These are phyloP conservation scores for Thelonectria blattea DNA, from an alignment of 2,329 filamentous ascomycete genomes.

Conservation along the genomic window DNA sequence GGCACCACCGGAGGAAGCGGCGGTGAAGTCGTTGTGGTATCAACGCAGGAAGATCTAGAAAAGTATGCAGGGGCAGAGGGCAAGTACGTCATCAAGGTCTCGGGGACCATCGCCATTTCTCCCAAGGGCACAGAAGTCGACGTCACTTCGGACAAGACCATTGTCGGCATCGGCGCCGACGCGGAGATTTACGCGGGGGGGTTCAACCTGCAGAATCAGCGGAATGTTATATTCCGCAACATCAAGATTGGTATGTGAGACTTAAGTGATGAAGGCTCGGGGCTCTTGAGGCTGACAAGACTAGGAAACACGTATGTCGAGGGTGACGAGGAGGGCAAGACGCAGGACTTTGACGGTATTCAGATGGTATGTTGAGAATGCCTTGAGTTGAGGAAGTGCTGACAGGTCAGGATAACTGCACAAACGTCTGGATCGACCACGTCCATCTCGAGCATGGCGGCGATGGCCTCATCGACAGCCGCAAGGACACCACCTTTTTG, in stretches of 20 bases:
- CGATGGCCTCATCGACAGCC: conserved; percentile 35
- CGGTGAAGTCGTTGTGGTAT: conserved; percentile 29
- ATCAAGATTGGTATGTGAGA: conserved; percentile 30
- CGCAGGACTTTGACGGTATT: conserved; percentile 35
- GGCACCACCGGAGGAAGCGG: conserved; percentile 34
- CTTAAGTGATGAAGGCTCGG: background rate
- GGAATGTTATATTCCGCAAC: conserved; percentile 36
- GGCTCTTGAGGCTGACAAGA: background rate
- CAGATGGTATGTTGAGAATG: conserved; percentile 24
- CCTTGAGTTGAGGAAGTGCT: background rate
- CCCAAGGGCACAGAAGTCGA: conserved; percentile 33
- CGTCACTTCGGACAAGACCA: conserved; percentile 34
- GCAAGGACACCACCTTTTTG: conserved; percentile 37
- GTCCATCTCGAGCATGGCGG: conserved; percentile 32
- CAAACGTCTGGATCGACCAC: conserved; percentile 39
- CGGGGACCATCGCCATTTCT: conserved; percentile 31
- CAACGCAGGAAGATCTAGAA: conserved; percentile 31
- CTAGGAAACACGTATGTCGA: conserved; percentile 25
- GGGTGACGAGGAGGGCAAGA: conserved; percentile 33
- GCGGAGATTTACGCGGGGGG: conserved; percentile 34
- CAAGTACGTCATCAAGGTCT: conserved; percentile 35
- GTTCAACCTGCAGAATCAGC: conserved; percentile 29
- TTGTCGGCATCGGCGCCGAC: conserved; percentile 32
- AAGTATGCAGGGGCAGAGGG: conserved; percentile 29
- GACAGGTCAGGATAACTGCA: conserved; percentile 18